Base-by-base conservation (phyloP, 352 stramenopile genomes). In the Pythium graminicola region DNA sequence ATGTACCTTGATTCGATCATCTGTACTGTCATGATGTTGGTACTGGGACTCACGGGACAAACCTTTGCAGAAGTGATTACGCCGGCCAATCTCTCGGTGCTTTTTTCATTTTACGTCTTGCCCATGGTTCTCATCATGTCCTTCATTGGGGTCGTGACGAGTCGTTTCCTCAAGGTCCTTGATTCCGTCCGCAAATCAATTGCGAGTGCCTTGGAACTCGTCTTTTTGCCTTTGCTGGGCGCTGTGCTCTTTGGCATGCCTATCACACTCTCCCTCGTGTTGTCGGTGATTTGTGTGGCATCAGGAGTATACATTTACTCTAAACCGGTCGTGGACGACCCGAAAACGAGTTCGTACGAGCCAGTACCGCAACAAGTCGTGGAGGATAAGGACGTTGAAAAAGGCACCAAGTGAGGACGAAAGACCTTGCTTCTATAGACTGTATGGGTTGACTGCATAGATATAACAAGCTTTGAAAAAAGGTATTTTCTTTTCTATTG, bases 101-200 rank as follows among this genome's bases (percentile, higher is more conserved):
- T 89, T 3, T 85, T 87, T n/a, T 86, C 76, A n/a, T 53, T 70
- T 22, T 81, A 86, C 28, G 76, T 89, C 45, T 58, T 88, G 23
- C 72, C 76, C 8, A 86, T 91, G 76, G 79, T 91, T 47, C 68
- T 87, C 50, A 91, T 91, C 65, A 91, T 91, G 81, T 81, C 81
- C 38, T 66, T 67, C 50, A 85, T 89, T 54, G 81, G 81, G 19
- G 73, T 91, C 11, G 81, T 91, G 49, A 91, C 81, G 45, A 89
- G 81, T 62, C 51, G 86, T 39, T 89, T 91, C 55, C 72, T 91
- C 50, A 85, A 91, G 57, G 66, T 76, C 16, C 70, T 91, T 46
- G 81, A 91, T 61, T 89, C 78, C 26, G 70, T 91, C 9, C 76
- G 78, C 45, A 91, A 89, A 60, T 78, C 79, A 9, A 88, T 91